phyloP scores from a whole-genome alignment of 2,329 filamentous ascomycete genomes.

The Aphanocladium album region DNA sequence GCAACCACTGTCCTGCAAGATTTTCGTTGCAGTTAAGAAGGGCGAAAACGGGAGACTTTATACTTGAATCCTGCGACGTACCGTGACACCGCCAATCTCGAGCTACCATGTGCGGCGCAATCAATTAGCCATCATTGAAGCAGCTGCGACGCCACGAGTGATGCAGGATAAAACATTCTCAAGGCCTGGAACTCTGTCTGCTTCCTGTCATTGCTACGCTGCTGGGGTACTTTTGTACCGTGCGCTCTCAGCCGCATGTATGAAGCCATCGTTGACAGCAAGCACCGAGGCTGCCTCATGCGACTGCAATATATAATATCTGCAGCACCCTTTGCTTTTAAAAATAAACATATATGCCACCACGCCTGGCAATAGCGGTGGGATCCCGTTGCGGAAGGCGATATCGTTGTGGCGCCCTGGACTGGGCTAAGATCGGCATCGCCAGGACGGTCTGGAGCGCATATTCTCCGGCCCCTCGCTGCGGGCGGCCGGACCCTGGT shows the following conservation, averaged over 20 bases:
- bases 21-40: too few relatives aligned
- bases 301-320: not conserved
- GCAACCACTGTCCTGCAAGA: too few relatives aligned
- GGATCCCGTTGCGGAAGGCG: not conserved
- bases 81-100: not conserved
- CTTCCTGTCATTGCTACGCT: not conserved
- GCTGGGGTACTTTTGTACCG: not conserved
- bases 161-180: not conserved
- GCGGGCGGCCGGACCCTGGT: too few relatives aligned
- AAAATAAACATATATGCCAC: not conserved
- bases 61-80: not conserved
- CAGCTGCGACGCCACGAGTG: not conserved
- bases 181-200: not conserved
- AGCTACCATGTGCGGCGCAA: not conserved
- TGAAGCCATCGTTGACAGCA: not conserved
- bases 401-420: not conserved
- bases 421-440: not conserved
- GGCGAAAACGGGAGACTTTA: too few relatives aligned
- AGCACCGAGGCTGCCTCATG: not conserved
- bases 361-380: not conserved
- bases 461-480: not conserved
- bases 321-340: not conserved
- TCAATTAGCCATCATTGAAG: not conserved
- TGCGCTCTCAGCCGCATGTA: not conserved
- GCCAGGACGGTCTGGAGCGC: not conserved